Evolutionary conservation across 2,329 filamentous ascomycete species (phyloP).

Genomic region (Fusarium camptoceras): DNA sequence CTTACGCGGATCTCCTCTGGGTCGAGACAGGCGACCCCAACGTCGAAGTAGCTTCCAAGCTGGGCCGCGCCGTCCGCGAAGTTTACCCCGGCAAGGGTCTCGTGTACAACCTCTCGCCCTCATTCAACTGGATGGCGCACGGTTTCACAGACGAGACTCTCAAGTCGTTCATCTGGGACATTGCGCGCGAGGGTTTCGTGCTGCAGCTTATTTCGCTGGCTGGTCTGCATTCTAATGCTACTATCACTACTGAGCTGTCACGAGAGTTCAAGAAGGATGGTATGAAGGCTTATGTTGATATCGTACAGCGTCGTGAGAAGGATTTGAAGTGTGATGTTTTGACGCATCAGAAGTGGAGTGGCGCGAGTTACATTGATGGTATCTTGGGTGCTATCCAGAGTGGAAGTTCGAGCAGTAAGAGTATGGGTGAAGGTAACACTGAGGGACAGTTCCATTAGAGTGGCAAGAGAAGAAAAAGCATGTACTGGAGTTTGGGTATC

Average conservation of each 20-base stretch:
- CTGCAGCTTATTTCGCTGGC: conserved; percentile 76
- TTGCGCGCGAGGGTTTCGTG: conserved; percentile 86
- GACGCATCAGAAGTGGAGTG: conserved; percentile 90
- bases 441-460: conserved; percentile 72
- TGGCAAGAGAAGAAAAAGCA: conserved; percentile 42
- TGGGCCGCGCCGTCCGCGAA: conserved; percentile 80
- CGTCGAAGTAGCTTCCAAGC: conserved; percentile 78
- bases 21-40: conserved; percentile 93
- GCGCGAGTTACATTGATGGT: conserved; percentile 81
- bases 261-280: conserved; percentile 87
- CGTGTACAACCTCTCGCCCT: conserved; percentile 95
- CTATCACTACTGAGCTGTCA: conserved; percentile 78
- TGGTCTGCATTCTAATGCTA: conserved; percentile 73
- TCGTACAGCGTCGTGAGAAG: conserved; percentile 91
- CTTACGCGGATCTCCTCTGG: conserved; percentile 95
- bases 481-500: conserved; percentile 44
- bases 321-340: conserved; percentile 91
- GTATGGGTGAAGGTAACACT: conserved; percentile 95
- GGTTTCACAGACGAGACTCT: conserved; percentile 87
- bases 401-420: conserved; percentile 87
- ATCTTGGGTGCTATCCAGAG: conserved; percentile 92
- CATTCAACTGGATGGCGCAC: conserved; percentile 98
- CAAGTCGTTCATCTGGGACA: conserved; percentile 95
- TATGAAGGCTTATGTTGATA: conserved; percentile 97
- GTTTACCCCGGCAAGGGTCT: conserved; percentile 83